Evolutionary conservation across 116 monocot species (phyloP).

Genomic region (Phalaenopsis hybrid): DNA sequence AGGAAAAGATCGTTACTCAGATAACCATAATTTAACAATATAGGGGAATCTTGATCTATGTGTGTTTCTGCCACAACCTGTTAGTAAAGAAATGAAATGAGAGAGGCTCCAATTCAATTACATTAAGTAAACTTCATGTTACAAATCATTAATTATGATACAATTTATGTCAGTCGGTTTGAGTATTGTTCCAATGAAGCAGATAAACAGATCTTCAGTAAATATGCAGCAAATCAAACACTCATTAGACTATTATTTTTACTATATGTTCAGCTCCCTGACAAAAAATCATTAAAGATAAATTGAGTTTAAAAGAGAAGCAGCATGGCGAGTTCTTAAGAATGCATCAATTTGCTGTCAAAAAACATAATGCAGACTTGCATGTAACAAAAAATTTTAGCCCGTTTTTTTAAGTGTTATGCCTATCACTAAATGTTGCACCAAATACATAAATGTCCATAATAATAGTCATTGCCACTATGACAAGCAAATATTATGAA

Average conservation of each 20-base stretch:
- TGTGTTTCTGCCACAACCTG: conserved; percentile 71
- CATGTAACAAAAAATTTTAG: no score
- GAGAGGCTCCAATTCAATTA: conserved; percentile 1
- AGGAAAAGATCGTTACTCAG: conserved; percentile 89
- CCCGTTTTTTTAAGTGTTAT: no score
- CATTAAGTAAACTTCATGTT: neutral
- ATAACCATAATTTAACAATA: conserved; percentile 81
- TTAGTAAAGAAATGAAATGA: neutral
- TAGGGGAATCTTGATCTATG: conserved; percentile 46
- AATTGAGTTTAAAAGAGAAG: no score
- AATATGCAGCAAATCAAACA: neutral
- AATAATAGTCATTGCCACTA: no score
- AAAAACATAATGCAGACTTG: no score
- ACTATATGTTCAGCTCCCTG: neutral
- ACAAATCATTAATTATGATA: neutral
- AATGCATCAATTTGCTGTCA: no score
- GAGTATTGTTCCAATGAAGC: neutral
- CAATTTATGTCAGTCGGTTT: neutral
- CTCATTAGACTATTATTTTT: neutral
- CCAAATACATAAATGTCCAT: no score
- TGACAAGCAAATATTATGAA: no score
- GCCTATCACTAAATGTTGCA: no score
- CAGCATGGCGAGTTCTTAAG: no score
- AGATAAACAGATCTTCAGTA: neutral
- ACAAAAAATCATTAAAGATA: no score